phyloP scores from a whole-genome alignment of 176 grass and related monocot genomes.

The Bonia amplexicaulis region DNA sequence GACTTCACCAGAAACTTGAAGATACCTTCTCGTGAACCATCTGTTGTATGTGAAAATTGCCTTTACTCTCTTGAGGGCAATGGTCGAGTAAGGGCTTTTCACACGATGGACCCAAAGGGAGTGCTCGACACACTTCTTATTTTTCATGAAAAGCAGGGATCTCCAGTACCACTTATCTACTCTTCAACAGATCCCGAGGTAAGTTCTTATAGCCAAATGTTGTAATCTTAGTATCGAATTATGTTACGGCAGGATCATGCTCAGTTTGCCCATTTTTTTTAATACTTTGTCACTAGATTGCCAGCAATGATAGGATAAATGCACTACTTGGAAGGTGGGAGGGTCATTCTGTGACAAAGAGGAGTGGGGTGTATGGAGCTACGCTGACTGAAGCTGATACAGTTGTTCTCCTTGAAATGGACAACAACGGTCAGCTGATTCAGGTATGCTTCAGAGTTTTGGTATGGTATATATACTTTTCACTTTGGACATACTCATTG shows the following conservation, averaged over 20 bases:
- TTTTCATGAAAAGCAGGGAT: slow-evolving; percentile 72
- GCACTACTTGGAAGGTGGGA: slow-evolving; percentile 72
- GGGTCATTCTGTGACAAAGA: slow-evolving; percentile 79
- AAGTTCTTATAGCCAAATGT: background rate
- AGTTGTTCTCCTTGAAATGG: slow-evolving; percentile 54
- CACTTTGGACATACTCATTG: background rate
- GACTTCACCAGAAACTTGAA: slow-evolving; percentile 74
- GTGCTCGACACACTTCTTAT: slow-evolving; percentile 76
- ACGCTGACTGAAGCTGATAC: slow-evolving; percentile 68
- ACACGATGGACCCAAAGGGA: slow-evolving; percentile 88
- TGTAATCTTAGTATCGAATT: background rate
- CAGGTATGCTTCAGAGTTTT: slow-evolving; percentile 49
- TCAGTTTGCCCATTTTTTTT: background rate
- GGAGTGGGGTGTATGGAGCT: slow-evolving; percentile 89
- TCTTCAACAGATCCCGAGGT: slow-evolving; percentile 35
- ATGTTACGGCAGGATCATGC: background rate
- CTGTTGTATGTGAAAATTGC: slow-evolving; percentile 91
- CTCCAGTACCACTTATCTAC: slow-evolving; percentile 22
- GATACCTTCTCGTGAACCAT: slow-evolving; percentile 73
- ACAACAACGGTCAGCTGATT: slow-evolving; percentile 46
- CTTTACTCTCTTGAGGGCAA: slow-evolving; percentile 81
- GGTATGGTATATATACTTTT: background rate
- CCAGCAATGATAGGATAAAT: slow-evolving; percentile 45
- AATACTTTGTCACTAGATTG: slow-evolving; percentile 21
- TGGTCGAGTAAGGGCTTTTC: slow-evolving; percentile 82